These are phyloP conservation scores for Wilcoxina mikolae DNA, from an alignment of 495 filamentous ascomycete species.

Conservation along the genomic window DNA sequence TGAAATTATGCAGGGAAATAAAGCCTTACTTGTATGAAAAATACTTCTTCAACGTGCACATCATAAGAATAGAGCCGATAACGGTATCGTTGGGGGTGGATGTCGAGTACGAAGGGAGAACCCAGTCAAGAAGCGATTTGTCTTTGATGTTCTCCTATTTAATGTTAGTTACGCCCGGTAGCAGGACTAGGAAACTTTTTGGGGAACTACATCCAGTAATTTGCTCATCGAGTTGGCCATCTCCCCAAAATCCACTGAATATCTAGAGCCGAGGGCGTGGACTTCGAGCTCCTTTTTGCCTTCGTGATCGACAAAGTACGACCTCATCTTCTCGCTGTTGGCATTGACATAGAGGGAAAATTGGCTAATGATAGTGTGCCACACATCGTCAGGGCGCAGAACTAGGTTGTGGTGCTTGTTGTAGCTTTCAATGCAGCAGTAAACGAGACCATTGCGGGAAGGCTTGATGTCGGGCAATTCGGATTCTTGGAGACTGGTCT, in stretches of 20 bases:
- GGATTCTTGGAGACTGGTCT: slow-evolving; percentile 11
- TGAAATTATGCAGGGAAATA: not conserved
- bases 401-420: slow-evolving; percentile 30
- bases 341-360: slow-evolving; percentile 29
- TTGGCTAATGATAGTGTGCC: slow-evolving; percentile 31
- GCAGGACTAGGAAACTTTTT: not conserved
- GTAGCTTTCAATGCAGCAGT: slow-evolving; percentile 19
- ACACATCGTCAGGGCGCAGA: slow-evolving; percentile 33
- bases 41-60: slow-evolving; percentile 33
- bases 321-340: slow-evolving; percentile 30
- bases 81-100: slow-evolving; percentile 30
- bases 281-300: slow-evolving; percentile 26
- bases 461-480: slow-evolving; percentile 3
- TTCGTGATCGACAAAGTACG: slow-evolving; percentile 30
- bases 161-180: not conserved
- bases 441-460: slow-evolving; percentile 27
- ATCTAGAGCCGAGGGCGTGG: not conserved
- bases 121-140: slow-evolving; percentile 30
- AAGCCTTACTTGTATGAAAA: slow-evolving; percentile 26
- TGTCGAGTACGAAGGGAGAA: slow-evolving; percentile 34
- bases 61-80: slow-evolving; percentile 32
- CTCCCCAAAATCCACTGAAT: slow-evolving; percentile 17
- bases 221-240: slow-evolving; percentile 26
- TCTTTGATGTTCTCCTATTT: slow-evolving; percentile 28
- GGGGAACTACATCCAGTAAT: slow-evolving; percentile 19